phyloP scores from a whole-genome alignment of 139 green algal genomes.

The Pseudopediastrum boryanum region DNA sequence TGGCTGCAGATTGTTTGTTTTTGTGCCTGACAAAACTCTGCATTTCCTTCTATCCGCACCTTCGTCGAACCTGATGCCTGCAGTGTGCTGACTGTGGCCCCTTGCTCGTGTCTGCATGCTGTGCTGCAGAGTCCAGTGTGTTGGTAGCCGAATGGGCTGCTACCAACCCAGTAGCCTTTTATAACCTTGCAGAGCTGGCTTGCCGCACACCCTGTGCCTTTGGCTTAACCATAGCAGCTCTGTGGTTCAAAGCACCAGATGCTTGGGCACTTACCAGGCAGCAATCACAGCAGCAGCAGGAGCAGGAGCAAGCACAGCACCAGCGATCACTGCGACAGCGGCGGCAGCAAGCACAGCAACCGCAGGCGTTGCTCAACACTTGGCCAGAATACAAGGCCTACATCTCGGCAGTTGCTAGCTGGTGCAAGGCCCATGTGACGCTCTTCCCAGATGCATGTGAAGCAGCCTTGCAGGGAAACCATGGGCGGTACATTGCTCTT shows the following conservation, averaged over 20 bases:
- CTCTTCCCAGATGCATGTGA: neutral
- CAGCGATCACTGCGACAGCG: no score
- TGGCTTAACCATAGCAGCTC: neutral
- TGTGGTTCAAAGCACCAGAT: neutral
- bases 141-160: neutral
- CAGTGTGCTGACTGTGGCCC: no score
- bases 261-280: no score
- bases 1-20: no score
- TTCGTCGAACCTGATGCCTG: no score
- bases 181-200: neutral
- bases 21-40: no score
- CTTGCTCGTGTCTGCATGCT: constrained; percentile 3
- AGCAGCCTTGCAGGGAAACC: no score
- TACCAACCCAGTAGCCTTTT: neutral
- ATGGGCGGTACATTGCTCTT: no score
- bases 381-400: neutral
- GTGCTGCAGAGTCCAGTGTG: neutral
- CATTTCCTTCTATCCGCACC: no score
- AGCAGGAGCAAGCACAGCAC: neutral
- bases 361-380: neutral
- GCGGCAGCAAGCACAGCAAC: constrained; percentile 5
- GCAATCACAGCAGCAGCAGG: constrained; percentile 7
- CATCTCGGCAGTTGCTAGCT: constrained; percentile 1
- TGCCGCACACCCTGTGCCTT: neutral
- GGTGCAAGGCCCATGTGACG: neutral